Conservation (phyloP, 2,329 filamentous ascomycete genomes). For the Corniculantispora saksenae region DNA sequence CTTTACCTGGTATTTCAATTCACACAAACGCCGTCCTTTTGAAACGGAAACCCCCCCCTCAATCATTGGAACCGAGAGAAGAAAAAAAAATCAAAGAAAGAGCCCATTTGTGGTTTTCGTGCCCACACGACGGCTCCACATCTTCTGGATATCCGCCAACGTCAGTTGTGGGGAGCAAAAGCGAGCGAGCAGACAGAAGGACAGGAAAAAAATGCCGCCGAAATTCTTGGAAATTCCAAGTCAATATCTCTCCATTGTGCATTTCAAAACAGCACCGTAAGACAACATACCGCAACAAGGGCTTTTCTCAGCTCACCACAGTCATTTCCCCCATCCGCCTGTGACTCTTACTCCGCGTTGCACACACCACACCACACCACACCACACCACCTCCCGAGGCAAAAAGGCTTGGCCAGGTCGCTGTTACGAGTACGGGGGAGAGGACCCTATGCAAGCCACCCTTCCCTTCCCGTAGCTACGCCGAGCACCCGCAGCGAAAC, state of each 20-base stretch:
- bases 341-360: constrained; percentile 6
- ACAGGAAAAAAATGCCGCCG: not conserved
- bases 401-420: constrained; percentile 3
- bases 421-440: constrained; percentile 6
- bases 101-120: constrained; percentile 13
- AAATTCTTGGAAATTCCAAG: not conserved
- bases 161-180: constrained; percentile 9
- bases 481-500: not conserved
- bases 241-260: too few relatives aligned
- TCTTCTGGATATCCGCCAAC: constrained; percentile 13
- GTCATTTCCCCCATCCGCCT: not conserved
- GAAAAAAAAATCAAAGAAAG: too few relatives aligned
- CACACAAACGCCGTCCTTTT: too few relatives aligned
- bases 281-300: too few relatives aligned
- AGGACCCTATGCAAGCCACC: constrained; percentile 12
- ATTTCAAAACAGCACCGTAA: not conserved
- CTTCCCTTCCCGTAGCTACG: constrained; percentile 6
- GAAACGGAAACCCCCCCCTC: too few relatives aligned
- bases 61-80: too few relatives aligned
- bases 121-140: constrained; percentile 10
- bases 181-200: not conserved
- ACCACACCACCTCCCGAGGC: not conserved
- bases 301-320: too few relatives aligned
- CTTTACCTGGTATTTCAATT: too few relatives aligned
- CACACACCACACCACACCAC: too few relatives aligned